Conservation (phyloP, 2,329 filamentous ascomycete genomes). For the Fusarium torreyae region DNA sequence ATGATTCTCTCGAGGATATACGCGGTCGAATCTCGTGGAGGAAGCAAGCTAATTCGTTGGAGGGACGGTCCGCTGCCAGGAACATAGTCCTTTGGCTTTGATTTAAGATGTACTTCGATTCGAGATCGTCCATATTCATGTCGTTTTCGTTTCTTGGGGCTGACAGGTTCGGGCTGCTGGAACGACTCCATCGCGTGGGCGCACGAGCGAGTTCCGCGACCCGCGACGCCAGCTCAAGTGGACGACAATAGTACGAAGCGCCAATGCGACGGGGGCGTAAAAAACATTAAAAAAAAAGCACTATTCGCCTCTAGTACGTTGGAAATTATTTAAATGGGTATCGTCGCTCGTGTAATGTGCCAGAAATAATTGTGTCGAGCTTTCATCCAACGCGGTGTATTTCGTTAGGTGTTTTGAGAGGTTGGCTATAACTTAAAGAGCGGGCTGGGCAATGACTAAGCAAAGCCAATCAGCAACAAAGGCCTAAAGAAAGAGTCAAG, state of each 20-base stretch:
- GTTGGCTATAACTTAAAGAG: conserved; percentile 6
- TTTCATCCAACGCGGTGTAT: neutral
- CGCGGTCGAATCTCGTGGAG: conserved; percentile 66
- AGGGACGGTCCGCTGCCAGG: conserved; percentile 65
- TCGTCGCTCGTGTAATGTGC: neutral
- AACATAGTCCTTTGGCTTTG: conserved; percentile 55
- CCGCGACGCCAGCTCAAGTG: conserved; percentile 14
- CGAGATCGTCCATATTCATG: conserved; percentile 15
- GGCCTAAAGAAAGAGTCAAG: neutral
- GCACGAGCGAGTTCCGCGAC: conserved; percentile 22
- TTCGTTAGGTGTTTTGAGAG: conserved; percentile 1
- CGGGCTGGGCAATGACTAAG: conserved; percentile 20
- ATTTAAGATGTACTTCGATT: conserved; percentile 38
- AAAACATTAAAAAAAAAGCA: neutral
- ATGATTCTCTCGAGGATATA: conserved; percentile 70
- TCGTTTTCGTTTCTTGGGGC: conserved; percentile 34
- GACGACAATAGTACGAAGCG: neutral
- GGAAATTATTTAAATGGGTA: neutral
- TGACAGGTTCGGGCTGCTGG: conserved; percentile 16
- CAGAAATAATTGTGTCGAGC: neutral
- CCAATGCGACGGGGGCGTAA: neutral
- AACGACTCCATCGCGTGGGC: conserved; percentile 42
- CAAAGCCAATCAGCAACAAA: neutral
- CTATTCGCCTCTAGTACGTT: accelerated
- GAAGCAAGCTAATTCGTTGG: conserved; percentile 64